Evolutionary conservation across 768 basidiomycete species (phyloP), one percentile per base, ranked within the genome.

Genomic region (Pisolithus tinctorius): DNA sequence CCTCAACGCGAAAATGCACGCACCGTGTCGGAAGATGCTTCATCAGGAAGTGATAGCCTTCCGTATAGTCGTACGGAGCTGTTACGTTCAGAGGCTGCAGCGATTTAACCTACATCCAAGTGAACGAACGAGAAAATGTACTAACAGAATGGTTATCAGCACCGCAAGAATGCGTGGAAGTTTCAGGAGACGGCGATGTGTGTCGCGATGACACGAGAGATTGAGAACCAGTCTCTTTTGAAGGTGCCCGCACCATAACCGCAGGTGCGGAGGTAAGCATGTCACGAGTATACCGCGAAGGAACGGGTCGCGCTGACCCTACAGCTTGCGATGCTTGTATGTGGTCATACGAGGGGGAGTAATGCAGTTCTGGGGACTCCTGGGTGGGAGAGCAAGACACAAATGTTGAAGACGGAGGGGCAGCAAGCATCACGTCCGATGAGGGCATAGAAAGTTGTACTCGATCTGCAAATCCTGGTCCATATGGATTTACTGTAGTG

Each of bases 1-100:
- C 60, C 50, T 66, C 59, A 60, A 58, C 58, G 58, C 63, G 64
- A 56, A 60, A 66, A 65, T 58, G 65, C 56, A 82, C 86, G 70
- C 65, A 89, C 92, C 86, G 81, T 60, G 73, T 80, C 40, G 86
- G 86, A 47, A 98, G 74, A 69, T 93, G 88, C 71, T 92, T 89
- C 92, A 98, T 97, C 58, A 97, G 74, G 66, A 88, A 90, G 66
- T 96, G 95, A 64, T 97, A 97, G 20, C 93, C 93, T 72, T 96
- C 88, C 14, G 92, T 95, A 62, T 97, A 96, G 65, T 95, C 93
- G 63, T 93, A 95, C 4, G 92, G 88, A 62, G 79, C 75, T 14
- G 83, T 80, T 42, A 84, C 76, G 29, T 54, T 76, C 44, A 79
- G 82, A 65, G 70, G 81, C 75, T 73, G 76, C 71, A 74, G 88